phyloP scores from a whole-genome alignment of 1,139 yeast genomes.

The Hyphopichia burtonii region DNA sequence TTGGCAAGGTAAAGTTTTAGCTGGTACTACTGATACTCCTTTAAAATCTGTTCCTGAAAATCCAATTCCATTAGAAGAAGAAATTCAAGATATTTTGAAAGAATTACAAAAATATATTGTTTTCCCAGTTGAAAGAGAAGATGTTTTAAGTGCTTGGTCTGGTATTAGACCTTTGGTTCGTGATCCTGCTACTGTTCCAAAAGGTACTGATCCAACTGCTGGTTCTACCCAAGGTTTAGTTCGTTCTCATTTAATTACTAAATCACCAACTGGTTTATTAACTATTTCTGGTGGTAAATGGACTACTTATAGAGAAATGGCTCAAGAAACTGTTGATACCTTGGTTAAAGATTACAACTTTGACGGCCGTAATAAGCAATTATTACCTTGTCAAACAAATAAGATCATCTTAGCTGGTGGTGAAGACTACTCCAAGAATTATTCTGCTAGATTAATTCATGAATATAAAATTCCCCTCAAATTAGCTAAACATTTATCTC shows the following conservation, averaged over 20 bases:
- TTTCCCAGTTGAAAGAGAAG: conserved; percentile 86
- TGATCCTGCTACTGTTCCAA: conserved; percentile 68
- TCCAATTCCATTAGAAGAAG: conserved; percentile 88
- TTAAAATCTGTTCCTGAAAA: conserved; percentile 72
- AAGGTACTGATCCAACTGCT: conserved; percentile 39
- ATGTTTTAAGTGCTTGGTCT: conserved; percentile 93
- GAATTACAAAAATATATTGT: conserved; percentile 89
- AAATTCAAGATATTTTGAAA: conserved; percentile 80
- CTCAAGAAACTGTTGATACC: conserved; percentile 86
- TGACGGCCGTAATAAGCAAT: conserved; percentile 24
- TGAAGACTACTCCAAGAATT: conserved; percentile 61
- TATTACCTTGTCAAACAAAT: conserved; percentile 64
- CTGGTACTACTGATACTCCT: conserved; percentile 94
- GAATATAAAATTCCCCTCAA: conserved; percentile 70
- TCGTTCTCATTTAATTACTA: conserved; percentile 80
- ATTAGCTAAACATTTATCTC: conserved; percentile 79
- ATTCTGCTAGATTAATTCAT: conserved; percentile 79
- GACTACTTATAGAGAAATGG: conserved; percentile 99
- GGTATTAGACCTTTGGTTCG: conserved; percentile 94
- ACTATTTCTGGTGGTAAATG: conserved; percentile 97
- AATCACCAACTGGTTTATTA: conserved; percentile 70
- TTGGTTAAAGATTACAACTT: conserved; percentile 56
- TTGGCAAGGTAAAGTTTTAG: conserved; percentile 96
- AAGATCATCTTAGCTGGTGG: conserved; percentile 73
- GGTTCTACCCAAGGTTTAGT: conserved; percentile 79